Base-by-base conservation (phyloP, 129 eudicot genomes). In the Escallonia rubra region DNA sequence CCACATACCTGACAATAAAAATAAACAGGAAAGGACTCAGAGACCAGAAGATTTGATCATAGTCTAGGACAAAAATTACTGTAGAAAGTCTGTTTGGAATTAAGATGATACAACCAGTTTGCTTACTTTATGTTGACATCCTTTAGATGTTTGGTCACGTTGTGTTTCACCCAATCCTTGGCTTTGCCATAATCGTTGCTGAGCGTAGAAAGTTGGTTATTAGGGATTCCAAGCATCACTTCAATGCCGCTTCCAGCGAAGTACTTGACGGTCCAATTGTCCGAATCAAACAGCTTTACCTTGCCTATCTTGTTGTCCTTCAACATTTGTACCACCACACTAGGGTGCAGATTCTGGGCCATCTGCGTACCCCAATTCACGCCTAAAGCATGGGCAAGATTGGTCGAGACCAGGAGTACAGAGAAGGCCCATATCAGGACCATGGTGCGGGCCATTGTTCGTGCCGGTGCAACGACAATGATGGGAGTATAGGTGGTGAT, bases 271-370 rank as follows among this genome's bases (percentile, higher is more conserved):
- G 76, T 76, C 71, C 71, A 77, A 48, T 49, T 49, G 50, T 85
- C 87, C 1, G 84, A 62, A 55, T 81, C 87, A 46, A 85, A 85
- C 38, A 85, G 82, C 78, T 85, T 85, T 16, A 85, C 75, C 81
- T 81, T 85, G 8, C 75, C 41, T 8, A 85, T 67, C 49, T 70
- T 71, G 63, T 85, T 85, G 58, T 85, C 90, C 70, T 73, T 81
- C 4, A 85, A 70, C 80, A 85, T 66, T 14, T 63, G 74, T 14
- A 81, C 82, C n/a, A 81, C 67, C 10, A 59, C 76, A 43, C 59
- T 48, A 14, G 82, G 78, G 16, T 73, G 75, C 56, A 85, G 60
- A 57, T 70, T 73, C 10, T 82, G 71, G 41, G 91, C 68, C 23
- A 76, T 61, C 43, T 70, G 77, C 10, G 76, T 79, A n/a, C 87